phyloP scores from a whole-genome alignment of 345 rosid genomes.

The Kernera saxatilis region DNA sequence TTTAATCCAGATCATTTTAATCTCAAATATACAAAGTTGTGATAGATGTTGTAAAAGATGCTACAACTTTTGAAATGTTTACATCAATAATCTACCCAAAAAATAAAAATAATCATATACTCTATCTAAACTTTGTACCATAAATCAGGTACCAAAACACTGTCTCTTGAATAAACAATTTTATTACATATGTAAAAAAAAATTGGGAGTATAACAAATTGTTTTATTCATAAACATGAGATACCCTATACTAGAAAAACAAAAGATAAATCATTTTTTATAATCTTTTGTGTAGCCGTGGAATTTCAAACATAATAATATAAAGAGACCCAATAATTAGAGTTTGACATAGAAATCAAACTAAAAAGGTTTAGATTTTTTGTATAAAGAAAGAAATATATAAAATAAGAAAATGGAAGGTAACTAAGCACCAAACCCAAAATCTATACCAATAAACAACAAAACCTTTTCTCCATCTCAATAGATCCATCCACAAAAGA shows the following conservation, averaged over 20 bases:
- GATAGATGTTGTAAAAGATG: neutral
- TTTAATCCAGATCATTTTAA: neutral
- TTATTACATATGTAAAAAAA: neutral
- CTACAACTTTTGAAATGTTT: neutral
- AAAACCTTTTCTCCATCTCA: slow-evolving; percentile 4
- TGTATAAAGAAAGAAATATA: slow-evolving; percentile 19
- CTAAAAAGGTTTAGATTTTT: neutral
- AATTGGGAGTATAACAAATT: neutral
- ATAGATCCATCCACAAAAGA: neutral
- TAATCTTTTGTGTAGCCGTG: neutral
- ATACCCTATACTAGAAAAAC: neutral
- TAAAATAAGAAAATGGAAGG: slow-evolving; percentile 17
- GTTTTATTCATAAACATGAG: neutral
- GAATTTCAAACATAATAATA: neutral
- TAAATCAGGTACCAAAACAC: neutral
- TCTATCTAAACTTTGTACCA: neutral
- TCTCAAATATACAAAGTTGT: neutral
- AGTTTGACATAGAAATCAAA: neutral
- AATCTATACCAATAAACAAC: neutral
- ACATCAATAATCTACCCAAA: neutral
- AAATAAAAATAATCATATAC: neutral
- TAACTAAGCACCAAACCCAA: slow-evolving; percentile 7
- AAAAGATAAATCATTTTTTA: neutral
- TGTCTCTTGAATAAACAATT: neutral
- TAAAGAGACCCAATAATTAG: neutral